Evolutionary conservation across 441 rosid species (phyloP).

Genomic region (Kokia cookei): DNA sequence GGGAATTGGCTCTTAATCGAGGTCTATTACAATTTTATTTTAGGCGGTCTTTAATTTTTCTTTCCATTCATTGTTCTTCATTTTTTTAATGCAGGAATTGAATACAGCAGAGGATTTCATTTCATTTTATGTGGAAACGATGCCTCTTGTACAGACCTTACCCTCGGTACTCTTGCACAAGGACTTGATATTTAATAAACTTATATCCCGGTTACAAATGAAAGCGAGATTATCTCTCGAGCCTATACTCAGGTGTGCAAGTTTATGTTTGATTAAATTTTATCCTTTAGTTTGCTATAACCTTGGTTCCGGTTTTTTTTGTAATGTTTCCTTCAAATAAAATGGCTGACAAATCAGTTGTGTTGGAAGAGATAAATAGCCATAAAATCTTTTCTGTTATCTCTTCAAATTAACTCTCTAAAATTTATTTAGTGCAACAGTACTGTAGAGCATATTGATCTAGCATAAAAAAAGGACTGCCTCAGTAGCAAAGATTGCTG

Average conservation of each 20-base stretch:
- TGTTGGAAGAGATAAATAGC: neutral
- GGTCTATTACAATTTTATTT: neutral
- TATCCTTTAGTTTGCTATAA: neutral
- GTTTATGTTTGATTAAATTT: conserved; percentile 3
- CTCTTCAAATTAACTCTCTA: neutral
- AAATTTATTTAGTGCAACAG: neutral
- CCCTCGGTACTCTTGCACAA: conserved; percentile 67
- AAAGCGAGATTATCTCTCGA: conserved; percentile 84
- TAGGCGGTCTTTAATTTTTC: neutral
- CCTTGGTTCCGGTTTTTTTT: neutral
- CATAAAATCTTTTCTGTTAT: neutral
- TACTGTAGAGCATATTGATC: neutral
- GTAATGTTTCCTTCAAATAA: neutral
- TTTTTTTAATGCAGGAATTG: conserved; percentile 55
- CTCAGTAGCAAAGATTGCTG: neutral
- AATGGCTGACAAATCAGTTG: neutral
- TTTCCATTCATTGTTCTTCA: neutral
- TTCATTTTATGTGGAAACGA: conserved; percentile 66
- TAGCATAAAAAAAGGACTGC: neutral
- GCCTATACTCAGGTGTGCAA: conserved; percentile 73
- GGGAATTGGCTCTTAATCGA: neutral
- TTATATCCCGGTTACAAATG: conserved; percentile 68
- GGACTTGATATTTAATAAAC: conserved; percentile 63
- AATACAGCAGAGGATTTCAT: conserved; percentile 95
- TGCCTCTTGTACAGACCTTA: conserved; percentile 67